Evolutionary conservation across 2,329 filamentous ascomycete species (phyloP).

Genomic region (Sarocladiaceae sp.): DNA sequence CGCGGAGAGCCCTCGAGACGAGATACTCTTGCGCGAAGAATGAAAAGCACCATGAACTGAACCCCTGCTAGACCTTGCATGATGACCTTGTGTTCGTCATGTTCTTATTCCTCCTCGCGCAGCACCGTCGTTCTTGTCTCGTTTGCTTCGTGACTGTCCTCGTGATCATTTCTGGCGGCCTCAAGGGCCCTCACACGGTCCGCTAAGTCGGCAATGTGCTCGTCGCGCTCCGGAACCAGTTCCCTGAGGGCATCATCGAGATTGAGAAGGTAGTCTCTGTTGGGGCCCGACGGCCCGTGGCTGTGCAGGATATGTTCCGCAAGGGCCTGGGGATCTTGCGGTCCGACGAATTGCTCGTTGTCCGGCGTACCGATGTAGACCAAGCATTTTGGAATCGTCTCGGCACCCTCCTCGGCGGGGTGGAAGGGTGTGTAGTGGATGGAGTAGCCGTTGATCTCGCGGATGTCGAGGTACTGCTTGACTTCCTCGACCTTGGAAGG

Average conservation of each 20-base stretch:
- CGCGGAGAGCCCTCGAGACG: no score
- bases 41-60: no score
- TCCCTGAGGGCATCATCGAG: slow-evolving; percentile 69
- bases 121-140: slow-evolving; percentile 5
- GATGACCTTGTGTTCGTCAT: no score
- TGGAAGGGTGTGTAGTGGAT: slow-evolving; percentile 88
- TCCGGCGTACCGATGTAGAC: slow-evolving; percentile 93
- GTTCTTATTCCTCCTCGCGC: not conserved
- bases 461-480: slow-evolving; percentile 84
- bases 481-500: slow-evolving; percentile 70
- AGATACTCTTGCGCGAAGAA: no score
- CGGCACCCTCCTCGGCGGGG: slow-evolving; percentile 28
- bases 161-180: slow-evolving; percentile 13
- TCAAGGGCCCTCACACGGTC: slow-evolving; percentile 58
- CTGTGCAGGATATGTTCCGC: slow-evolving; percentile 76
- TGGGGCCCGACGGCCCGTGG: slow-evolving; percentile 77
- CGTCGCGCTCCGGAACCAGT: slow-evolving; percentile 69
- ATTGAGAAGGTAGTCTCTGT: slow-evolving; percentile 80
- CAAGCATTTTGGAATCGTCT: slow-evolving; percentile 45
- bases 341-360: slow-evolving; percentile 86
- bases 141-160: not conserved
- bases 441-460: slow-evolving; percentile 95
- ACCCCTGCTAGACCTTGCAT: no score
- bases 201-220: slow-evolving; percentile 84
- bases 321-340: slow-evolving; percentile 70